Evolutionary conservation across 2,329 filamentous ascomycete genomes (phyloP), one percentile per base, ranked within the genome.

Genomic region (Ciborinia camelliae): DNA sequence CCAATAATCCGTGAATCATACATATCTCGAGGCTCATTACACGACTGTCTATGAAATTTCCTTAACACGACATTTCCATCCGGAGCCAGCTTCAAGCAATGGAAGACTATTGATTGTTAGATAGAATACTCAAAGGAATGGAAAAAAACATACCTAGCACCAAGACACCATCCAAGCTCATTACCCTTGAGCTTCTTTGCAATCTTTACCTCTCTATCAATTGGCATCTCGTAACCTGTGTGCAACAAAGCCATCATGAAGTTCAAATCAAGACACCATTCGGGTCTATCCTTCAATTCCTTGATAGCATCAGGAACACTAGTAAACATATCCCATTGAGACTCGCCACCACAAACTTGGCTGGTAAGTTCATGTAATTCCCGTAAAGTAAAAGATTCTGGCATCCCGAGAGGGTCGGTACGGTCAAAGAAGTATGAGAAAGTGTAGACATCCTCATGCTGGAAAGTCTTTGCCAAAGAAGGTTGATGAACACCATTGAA

Each of bases 401-500:
- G 95, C 92, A 99, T 98, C 70, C 96, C 96, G 14, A 99, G 86
- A 5, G 92, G 91, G 76, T 91, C 86, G 30, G 91, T 96, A 73
- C 96, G 93, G 81, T 99, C 95, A 80, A 90, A 97, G 80, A 99
- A 99, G 84, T 96, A 99, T 37, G 91, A 96, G 79, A 99, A 94
- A 71, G 98, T 92, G 80, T 94, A 99, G 47, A 98, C 86, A 73
- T 97, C 93, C 78, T 98, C 94, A 68, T 84, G 85, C 32, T 91
- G 81, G 74, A 99, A 99, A 0, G 95, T 99, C 83, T 97, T 96
- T 71, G 87, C 88, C 55, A 99, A 84, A 28, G 90, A 89, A 12
- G 95, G 95, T 78, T 99, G 95, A 79, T 99, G 91, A 37, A 99
- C 87, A 69, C 95, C 95, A 77, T 97, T 96, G 86, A 99, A 99